A percentile compares a stretch with the other conserved stretches of the same genome.
Evolutionary conservation across 768 basidiomycete genomes (phyloP).

Genomic region (Galerina marginata): DNA sequence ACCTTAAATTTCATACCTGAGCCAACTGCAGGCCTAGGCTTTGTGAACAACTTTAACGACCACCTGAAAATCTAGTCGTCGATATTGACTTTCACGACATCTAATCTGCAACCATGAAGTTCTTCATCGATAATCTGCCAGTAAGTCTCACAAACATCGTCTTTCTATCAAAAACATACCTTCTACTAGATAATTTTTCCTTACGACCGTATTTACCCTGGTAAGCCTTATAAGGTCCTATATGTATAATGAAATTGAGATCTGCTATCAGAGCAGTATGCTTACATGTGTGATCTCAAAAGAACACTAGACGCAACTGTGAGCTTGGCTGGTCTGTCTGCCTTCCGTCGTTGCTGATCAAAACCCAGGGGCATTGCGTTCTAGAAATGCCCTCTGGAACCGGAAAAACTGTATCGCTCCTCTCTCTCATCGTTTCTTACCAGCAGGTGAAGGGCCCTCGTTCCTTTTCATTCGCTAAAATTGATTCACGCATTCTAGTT

Average conservation of each 20-base stretch:
- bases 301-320: conserved; percentile 94
- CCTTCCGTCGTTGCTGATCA: background rate
- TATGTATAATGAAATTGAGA: conserved; percentile 14
- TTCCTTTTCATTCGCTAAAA: background rate
- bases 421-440: conserved; percentile 96
- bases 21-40: no score
- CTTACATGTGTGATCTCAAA: conserved; percentile 99
- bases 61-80: no score
- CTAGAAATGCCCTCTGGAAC: conserved; percentile 99
- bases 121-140: conserved; percentile 80
- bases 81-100: no score
- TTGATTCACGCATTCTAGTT: conserved; percentile 57
- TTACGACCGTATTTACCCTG: conserved; percentile 95
- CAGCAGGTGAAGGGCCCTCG: conserved; percentile 70
- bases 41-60: no score
- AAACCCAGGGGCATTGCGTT: conserved; percentile 91
- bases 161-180: conserved; percentile 2
- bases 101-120: conserved; percentile 60
- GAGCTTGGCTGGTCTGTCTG: conserved; percentile 11
- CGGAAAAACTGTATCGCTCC: conserved; percentile 95
- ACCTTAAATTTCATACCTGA: no score
- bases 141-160: conserved; percentile 44
- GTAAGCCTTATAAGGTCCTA: conserved; percentile 44
- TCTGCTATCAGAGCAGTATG: conserved; percentile 85
- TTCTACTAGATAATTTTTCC: conserved; percentile 79